Base-by-base conservation (phyloP, 2,329 filamentous ascomycete genomes). In the Dothistroma pini region DNA sequence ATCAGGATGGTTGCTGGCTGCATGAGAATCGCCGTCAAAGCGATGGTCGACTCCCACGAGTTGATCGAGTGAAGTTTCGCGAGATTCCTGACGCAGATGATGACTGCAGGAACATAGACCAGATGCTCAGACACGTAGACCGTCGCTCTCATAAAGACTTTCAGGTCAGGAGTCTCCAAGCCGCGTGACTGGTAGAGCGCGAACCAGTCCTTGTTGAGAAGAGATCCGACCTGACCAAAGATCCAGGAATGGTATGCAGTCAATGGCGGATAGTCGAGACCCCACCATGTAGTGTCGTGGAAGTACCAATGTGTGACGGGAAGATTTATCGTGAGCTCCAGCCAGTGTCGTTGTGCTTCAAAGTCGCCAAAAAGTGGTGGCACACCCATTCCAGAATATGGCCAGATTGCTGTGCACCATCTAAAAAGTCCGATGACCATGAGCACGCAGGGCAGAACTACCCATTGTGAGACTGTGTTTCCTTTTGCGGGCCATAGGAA, bases 191-290 rank as follows among this genome's bases (percentile, higher is more conserved):
- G 83, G 73, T 90, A 85, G 14, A 99, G 84, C 11, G 87, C 87
- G 74, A 97, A 99, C 95, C 95, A 99, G 9, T 85, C 77, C 1
- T 90, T 87, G 66, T 96, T 82, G 74, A 97, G 89, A 41, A 87
- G 75, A 56, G 86, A 83, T 55, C 95, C 95, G 69, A 97, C 84
- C 76, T 89, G 89, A 65, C 95, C 95, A 63, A 96, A 79, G n/a
- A 95, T 73, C 93, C 93, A 97, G 80, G 93, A 97, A 77, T 99
- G 95, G 78, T 99, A 99, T 56, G 95, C 96, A 57, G 95, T 99
- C 77, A 99, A 84, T 56, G 95, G 95, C 59, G 95, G 95, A 75
- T 99, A 99, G 78, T 99, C 95, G 67, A 99, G 83, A 0, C 96
- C 96, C 95, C 95, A 99, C 88, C 93, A 99, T 71, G 93, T 83